Conservation (phyloP, 2,329 filamentous ascomycete genomes). For the Knoxdaviesia proteae region DNA sequence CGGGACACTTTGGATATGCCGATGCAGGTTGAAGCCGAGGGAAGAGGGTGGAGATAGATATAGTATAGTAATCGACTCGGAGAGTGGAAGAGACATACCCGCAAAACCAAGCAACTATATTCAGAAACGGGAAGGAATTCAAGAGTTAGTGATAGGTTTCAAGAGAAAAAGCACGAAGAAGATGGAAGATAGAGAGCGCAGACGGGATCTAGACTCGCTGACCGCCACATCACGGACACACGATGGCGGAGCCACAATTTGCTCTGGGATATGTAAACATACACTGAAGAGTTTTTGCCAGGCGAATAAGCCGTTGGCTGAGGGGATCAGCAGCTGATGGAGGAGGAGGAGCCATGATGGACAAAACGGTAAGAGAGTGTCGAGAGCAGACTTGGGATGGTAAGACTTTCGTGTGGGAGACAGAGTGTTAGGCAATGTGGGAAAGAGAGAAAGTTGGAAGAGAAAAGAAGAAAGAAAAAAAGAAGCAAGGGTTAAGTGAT, state of each 20-base stretch:
- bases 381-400: not conserved
- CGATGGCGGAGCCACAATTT: too few relatives aligned
- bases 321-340: slow-evolving; percentile 49
- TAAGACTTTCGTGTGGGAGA: not conserved
- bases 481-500: not conserved
- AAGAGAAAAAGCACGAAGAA: slow-evolving; percentile 2
- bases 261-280: slow-evolving; percentile 17
- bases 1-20: too few relatives aligned
- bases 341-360: slow-evolving; percentile 32
- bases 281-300: slow-evolving; percentile 89
- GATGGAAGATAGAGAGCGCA: slow-evolving; percentile 5
- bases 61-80: not conserved
- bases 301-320: slow-evolving; percentile 49
- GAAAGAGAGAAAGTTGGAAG: not conserved
- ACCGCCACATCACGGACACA: too few relatives aligned
- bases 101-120: slow-evolving; percentile 54
- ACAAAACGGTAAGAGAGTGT: not conserved
- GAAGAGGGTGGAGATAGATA: slow-evolving; percentile 3
- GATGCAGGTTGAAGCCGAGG: not conserved
- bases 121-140: slow-evolving; percentile 6
- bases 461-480: not conserved
- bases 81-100: slow-evolving; percentile 36
- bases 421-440: not conserved
- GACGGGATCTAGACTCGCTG: not conserved
- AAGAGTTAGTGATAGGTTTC: slow-evolving; percentile 11